Conservation (phyloP, 176 grass and related monocot species). For the Triticum turgidum region DNA sequence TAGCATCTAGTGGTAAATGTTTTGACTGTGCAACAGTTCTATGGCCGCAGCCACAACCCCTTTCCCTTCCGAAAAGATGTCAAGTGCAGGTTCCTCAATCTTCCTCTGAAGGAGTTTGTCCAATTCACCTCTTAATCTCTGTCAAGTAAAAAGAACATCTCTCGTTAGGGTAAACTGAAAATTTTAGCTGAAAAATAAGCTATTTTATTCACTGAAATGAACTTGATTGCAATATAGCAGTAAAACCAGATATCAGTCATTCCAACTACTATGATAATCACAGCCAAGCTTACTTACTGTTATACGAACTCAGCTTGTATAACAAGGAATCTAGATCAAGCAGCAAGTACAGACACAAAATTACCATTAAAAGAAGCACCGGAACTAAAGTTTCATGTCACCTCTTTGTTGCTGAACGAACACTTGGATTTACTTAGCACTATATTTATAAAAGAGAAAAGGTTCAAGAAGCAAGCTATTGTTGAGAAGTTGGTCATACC, state of each 20-base stretch:
- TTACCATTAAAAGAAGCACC: neutral
- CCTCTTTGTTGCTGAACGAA: neutral
- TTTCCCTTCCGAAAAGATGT: constrained; percentile 73
- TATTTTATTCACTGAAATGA: neutral
- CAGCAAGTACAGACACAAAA: neutral
- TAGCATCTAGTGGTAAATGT: constrained; percentile 44
- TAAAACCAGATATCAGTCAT: neutral
- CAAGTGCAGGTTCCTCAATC: constrained; percentile 78
- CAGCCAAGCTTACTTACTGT: neutral
- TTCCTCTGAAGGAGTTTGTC: constrained; percentile 87
- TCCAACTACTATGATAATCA: neutral
- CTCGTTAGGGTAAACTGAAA: constrained; percentile 4
- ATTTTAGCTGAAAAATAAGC: neutral
- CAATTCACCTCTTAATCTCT: constrained; percentile 88
- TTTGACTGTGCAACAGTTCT: constrained; percentile 78
- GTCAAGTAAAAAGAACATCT: constrained; percentile 14
- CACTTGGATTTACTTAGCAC: neutral
- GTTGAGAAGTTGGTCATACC: constrained; percentile 37
- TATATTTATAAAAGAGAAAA: neutral
- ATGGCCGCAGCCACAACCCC: constrained; percentile 83
- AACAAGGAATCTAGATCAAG: neutral
- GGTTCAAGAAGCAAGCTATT: neutral
- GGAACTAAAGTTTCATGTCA: neutral
- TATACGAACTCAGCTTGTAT: neutral
- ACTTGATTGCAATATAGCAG: neutral